Percentiles rank a stretch among this genome's conserved stretches.
Evolutionary conservation across 768 basidiomycete genomes (phyloP).

Genomic region (Lentinus tigrinus): DNA sequence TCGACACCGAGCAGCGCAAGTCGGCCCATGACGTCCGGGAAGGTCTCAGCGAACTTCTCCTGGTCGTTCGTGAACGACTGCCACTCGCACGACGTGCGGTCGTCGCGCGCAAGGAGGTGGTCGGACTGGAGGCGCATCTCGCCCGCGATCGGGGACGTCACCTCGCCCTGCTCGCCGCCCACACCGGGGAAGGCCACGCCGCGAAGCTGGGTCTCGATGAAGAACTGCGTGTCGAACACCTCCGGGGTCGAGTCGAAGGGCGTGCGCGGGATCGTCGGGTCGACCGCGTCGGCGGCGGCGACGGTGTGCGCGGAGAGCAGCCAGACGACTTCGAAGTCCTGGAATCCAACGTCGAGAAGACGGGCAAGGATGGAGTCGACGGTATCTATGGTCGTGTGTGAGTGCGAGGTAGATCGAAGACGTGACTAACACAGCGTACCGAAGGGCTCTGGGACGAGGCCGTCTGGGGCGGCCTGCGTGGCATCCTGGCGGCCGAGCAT

Average conservation of each 20-base stretch:
- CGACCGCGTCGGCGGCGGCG: conserved; percentile 21
- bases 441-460: conserved; percentile 20
- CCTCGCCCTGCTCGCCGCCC: conserved; percentile 25
- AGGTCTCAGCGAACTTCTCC: background rate
- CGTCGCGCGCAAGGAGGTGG: conserved; percentile 27
- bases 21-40: too few species aligned
- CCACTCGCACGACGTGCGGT: conserved; percentile 32
- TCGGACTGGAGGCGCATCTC: conserved; percentile 35
- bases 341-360: conserved; percentile 13
- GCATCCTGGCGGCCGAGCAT: conserved; percentile 26
- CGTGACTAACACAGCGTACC: background rate
- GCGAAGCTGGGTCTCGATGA: conserved; percentile 5
- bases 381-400: background rate
- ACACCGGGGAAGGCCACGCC: conserved; percentile 7
- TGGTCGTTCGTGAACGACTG: conserved; percentile 20
- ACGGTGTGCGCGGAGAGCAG: conserved; percentile 17
- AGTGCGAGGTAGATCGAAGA: background rate
- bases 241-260: conserved; percentile 26
- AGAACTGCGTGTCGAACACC: conserved; percentile 25
- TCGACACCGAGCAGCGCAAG: background rate
- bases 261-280: conserved; percentile 18
- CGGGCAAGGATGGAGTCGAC: conserved; percentile 18
- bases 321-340: conserved; percentile 13
- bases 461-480: conserved; percentile 13
- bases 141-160: conserved; percentile 27